phyloP scores from a whole-genome alignment of 139 green algal species.

The Closterium sp. region DNA sequence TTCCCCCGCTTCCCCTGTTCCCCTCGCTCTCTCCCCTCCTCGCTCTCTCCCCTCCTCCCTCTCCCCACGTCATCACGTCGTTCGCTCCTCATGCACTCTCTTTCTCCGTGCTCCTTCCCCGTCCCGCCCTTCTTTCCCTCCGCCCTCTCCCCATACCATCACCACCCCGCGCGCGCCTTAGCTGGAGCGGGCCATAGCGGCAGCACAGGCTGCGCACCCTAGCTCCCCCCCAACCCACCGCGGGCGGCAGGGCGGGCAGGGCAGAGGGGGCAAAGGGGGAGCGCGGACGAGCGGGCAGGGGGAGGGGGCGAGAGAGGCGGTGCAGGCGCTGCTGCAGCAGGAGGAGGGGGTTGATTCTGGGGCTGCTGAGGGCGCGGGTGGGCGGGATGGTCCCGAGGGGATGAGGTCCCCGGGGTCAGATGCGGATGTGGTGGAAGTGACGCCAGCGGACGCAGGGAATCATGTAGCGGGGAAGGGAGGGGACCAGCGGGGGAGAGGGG shows the following conservation, averaged over 20 bases:
- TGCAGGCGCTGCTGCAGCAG: background rate
- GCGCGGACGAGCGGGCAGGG: background rate
- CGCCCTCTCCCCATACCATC: background rate
- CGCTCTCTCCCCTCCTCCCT: too few species aligned
- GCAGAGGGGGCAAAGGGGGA: background rate
- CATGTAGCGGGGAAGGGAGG: background rate
- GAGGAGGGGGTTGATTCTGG: background rate
- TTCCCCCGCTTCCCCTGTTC: too few species aligned
- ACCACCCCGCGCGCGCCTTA: background rate
- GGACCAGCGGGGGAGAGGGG: background rate
- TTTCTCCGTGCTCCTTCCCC: background rate
- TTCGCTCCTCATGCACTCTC: background rate
- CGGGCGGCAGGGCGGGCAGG: background rate
- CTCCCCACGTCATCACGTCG: too few species aligned
- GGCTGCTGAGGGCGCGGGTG: background rate
- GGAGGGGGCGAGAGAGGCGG: background rate
- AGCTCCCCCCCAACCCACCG: background rate
- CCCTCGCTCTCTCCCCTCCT: too few species aligned
- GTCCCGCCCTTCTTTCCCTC: too few species aligned
- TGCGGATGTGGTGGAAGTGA: background rate
- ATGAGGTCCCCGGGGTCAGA: background rate
- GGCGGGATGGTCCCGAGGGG: background rate
- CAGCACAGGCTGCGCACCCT: background rate
- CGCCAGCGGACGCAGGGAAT: background rate
- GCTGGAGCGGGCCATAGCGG: background rate